Conservation (phyloP, 306 rosid species). For the Vigna unguiculata region DNA sequence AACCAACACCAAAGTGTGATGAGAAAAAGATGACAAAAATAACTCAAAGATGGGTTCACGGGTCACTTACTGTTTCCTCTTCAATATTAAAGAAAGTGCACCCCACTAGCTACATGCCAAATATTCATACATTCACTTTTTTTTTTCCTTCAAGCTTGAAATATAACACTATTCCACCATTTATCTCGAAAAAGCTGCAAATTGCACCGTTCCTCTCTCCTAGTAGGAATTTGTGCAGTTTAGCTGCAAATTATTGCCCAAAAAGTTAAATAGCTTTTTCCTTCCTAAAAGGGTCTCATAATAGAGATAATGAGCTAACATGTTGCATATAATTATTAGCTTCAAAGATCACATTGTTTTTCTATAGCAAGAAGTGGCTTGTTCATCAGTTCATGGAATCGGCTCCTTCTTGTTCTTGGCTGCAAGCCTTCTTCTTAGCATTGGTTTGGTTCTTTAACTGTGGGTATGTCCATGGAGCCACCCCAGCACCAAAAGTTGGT, state of each 20-base stretch:
- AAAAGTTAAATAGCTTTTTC: slow-evolving; percentile 50
- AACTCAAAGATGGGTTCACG: slow-evolving; percentile 65
- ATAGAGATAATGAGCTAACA: slow-evolving; percentile 31
- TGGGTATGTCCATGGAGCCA: slow-evolving; percentile 52
- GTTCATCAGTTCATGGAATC: slow-evolving; percentile 48
- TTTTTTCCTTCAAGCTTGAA: neutral
- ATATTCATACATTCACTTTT: slow-evolving; percentile 24
- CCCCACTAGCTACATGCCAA: slow-evolving; percentile 48
- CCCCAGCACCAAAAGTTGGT: slow-evolving; percentile 50
- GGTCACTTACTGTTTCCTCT: slow-evolving; percentile 55
- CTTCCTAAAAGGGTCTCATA: slow-evolving; percentile 21
- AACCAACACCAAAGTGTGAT: slow-evolving; percentile 42
- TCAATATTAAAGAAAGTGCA: slow-evolving; percentile 27
- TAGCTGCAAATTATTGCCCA: slow-evolving; percentile 37
- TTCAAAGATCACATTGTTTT: slow-evolving; percentile 35
- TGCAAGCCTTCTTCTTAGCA: slow-evolving; percentile 44
- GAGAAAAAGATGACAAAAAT: slow-evolving; percentile 68
- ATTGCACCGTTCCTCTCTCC: slow-evolving; percentile 6
- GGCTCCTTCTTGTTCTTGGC: slow-evolving; percentile 41
- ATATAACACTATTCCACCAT: slow-evolving; percentile 37
- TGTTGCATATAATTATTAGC: slow-evolving; percentile 12
- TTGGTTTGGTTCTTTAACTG: slow-evolving; percentile 41
- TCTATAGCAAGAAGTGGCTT: neutral
- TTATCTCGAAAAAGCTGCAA: slow-evolving; percentile 46
- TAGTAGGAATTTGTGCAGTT: slow-evolving; percentile 27